These are phyloP conservation scores for Yamadazyma sp. DNA, from an alignment of 805 yeast genomes.

Conservation along the genomic window DNA sequence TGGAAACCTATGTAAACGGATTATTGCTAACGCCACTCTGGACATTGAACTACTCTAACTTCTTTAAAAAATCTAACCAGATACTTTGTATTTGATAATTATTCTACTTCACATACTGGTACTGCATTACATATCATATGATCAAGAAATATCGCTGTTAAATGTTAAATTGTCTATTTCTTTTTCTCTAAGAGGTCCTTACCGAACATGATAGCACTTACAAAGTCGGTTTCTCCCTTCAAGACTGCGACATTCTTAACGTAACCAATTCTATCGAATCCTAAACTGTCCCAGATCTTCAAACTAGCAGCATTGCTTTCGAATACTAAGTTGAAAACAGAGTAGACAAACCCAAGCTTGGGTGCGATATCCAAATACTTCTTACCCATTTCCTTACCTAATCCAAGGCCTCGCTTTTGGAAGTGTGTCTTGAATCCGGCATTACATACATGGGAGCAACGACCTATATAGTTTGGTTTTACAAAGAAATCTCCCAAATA, in stretches of 20 bases:
- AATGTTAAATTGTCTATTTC: neutral
- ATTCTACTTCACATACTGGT: too few species aligned
- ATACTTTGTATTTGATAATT: too few species aligned
- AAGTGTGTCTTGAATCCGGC: slow-evolving; percentile 79
- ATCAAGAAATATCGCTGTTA: too few species aligned
- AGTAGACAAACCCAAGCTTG: slow-evolving; percentile 70
- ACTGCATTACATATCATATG: too few species aligned
- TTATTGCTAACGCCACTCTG: too few species aligned
- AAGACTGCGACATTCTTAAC: slow-evolving; percentile 72
- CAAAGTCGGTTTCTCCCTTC: slow-evolving; percentile 59
- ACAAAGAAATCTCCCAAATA: slow-evolving; percentile 76
- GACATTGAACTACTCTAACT: too few species aligned
- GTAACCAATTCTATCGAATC: slow-evolving; percentile 76
- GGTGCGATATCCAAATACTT: slow-evolving; percentile 75
- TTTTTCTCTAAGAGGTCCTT: slow-evolving; percentile 43
- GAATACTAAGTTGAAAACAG: slow-evolving; percentile 86
- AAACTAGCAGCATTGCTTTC: slow-evolving; percentile 75
- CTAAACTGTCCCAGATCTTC: slow-evolving; percentile 79
- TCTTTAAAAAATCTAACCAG: too few species aligned
- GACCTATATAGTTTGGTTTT: slow-evolving; percentile 83
- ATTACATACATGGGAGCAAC: slow-evolving; percentile 85
- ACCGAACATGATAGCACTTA: slow-evolving; percentile 80
- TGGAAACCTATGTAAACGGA: too few species aligned
- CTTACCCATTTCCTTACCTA: slow-evolving; percentile 71
- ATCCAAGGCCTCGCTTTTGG: slow-evolving; percentile 58